Conservation (phyloP, 2,329 filamentous ascomycete species). For the Colletotrichum lupini region DNA sequence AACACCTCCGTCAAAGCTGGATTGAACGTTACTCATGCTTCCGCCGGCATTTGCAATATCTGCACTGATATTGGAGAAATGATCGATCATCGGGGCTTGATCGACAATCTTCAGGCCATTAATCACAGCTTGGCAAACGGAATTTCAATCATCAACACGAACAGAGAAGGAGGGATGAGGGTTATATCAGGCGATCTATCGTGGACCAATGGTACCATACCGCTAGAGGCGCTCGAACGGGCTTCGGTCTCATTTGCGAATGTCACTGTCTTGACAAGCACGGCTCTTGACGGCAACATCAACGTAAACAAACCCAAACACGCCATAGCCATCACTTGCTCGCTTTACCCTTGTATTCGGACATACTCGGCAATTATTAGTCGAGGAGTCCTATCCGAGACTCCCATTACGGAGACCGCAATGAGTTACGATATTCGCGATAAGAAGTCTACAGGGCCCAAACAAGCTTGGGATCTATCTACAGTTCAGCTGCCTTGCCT, state of each 20-base stretch:
- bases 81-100: neutral
- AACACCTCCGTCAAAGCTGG: neutral
- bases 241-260: neutral
- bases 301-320: neutral
- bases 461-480: neutral
- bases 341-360: neutral
- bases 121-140: neutral
- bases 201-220: neutral
- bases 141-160: neutral
- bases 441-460: neutral
- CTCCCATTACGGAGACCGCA: neutral
- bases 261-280: neutral
- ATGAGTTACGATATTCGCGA: neutral
- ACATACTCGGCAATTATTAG: neutral
- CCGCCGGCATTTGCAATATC: neutral
- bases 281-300: neutral
- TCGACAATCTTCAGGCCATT: neutral
- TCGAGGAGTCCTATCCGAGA: neutral
- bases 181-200: neutral
- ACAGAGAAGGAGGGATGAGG: neutral
- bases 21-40: neutral
- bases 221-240: neutral
- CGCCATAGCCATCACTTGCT: neutral
- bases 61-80: neutral
- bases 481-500: neutral